Conservation (phyloP, 352 stramenopile species). For the Globisporangium paddicum region DNA sequence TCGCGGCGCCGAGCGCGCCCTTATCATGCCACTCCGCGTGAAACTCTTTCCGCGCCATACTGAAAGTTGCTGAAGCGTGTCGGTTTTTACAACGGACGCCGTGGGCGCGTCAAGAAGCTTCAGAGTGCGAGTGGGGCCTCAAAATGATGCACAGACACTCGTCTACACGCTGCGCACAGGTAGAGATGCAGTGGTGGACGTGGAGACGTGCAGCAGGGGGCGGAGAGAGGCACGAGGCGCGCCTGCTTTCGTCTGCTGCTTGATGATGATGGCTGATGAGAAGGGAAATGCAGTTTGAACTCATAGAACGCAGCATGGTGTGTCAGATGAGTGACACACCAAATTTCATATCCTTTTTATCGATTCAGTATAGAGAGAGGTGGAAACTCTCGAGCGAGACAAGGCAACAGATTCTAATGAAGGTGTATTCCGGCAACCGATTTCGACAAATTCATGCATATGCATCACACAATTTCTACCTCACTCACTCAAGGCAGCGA, state of each 20-base stretch:
- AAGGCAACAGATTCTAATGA: no score
- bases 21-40: slow-evolving; percentile 11
- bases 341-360: no score
- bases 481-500: no score
- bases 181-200: neutral
- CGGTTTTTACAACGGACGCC: neutral
- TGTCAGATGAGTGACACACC: no score
- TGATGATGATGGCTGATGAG: neutral
- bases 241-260: neutral
- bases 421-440: no score
- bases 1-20: neutral
- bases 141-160: neutral
- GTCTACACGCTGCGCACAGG: neutral
- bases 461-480: no score
- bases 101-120: neutral
- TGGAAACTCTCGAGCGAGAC: no score
- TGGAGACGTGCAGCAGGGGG: neutral
- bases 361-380: no score
- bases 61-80: neutral
- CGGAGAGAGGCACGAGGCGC: neutral
- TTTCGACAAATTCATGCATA: no score
- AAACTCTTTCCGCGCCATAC: slow-evolving; percentile 17
- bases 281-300: no score
- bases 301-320: no score
- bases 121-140: neutral